A percentile compares a stretch with the other conserved stretches of the same genome.
Conservation (phyloP, 1,284 basidiomycete genomes). For the Coniferiporia weirii region DNA sequence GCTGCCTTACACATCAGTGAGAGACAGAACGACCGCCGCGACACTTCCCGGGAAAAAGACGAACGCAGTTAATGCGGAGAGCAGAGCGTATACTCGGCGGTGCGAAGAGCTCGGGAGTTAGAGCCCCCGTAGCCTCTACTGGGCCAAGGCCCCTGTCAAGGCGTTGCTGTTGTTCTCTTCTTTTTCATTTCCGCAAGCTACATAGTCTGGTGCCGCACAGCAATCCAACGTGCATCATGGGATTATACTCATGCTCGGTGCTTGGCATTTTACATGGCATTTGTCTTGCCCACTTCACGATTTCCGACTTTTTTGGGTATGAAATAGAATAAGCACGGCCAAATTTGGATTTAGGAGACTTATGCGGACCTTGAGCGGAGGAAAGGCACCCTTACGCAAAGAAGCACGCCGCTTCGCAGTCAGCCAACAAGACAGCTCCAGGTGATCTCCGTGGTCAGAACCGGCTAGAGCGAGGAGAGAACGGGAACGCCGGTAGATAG, state of each 20-base stretch:
- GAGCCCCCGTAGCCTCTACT: not conserved
- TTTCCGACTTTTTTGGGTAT: not conserved
- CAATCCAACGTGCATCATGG: not conserved
- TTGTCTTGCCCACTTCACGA: not conserved
- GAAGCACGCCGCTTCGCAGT: not conserved
- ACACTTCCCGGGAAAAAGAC: not conserved
- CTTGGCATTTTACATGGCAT: not conserved
- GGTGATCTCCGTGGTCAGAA: not conserved
- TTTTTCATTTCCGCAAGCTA: not conserved
- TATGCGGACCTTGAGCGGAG: not conserved
- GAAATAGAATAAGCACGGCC: not conserved
- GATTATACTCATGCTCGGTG: not conserved
- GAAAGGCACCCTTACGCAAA: not conserved
- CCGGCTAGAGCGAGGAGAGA: too few relatives aligned
- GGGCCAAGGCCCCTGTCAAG: not conserved
- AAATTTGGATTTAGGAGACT: not conserved
- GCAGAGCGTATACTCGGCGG: not conserved
- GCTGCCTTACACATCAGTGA: not conserved
- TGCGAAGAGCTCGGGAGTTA: not conserved
- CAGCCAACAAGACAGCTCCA: not conserved
- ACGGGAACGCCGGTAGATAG: too few relatives aligned
- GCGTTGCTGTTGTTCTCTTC: not conserved
- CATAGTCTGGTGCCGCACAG: not conserved
- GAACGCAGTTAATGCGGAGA: slow-evolving; percentile 15
- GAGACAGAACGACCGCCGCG: not conserved